Evolutionary conservation across 768 basidiomycete species (phyloP).

Genomic region (Serendipita sp.): DNA sequence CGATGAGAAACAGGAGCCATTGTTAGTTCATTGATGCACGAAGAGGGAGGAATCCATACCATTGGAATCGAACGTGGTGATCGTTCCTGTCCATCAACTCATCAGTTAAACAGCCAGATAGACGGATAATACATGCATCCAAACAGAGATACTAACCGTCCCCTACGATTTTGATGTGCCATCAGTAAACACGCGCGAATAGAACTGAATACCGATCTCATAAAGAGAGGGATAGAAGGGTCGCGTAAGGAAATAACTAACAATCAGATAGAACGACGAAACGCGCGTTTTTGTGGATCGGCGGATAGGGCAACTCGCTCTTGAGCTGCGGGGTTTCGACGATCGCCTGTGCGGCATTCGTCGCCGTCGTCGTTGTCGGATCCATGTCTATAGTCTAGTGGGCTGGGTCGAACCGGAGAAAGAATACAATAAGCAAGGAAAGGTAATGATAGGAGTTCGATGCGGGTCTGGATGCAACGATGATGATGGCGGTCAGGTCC

Average conservation of each 20-base stretch:
- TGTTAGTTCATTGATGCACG: not conserved
- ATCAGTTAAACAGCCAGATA: not conserved
- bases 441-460: too few relatives aligned
- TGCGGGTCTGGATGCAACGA: too few relatives aligned
- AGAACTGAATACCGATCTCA: not conserved
- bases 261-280: conserved; percentile 86
- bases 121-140: not conserved
- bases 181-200: not conserved
- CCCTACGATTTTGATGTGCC: conserved; percentile 27
- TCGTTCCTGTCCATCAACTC: conserved; percentile 31
- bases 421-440: too few relatives aligned
- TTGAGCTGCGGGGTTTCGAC: conserved; percentile 12
- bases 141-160: conserved; percentile 30
- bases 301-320: conserved; percentile 66
- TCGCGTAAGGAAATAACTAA: conserved; percentile 27
- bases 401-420: too few relatives aligned
- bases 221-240: conserved; percentile 9
- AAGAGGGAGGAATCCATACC: conserved; percentile 16
- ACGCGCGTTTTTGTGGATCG: conserved; percentile 59
- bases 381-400: too few relatives aligned
- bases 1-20: not conserved
- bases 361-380: too few relatives aligned
- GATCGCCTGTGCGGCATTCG: too few relatives aligned
- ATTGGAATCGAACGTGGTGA: conserved; percentile 84
- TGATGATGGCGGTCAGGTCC: too few relatives aligned